phyloP scores from a whole-genome alignment of 2,329 filamentous ascomycete genomes.

The Penicillium sp. region DNA sequence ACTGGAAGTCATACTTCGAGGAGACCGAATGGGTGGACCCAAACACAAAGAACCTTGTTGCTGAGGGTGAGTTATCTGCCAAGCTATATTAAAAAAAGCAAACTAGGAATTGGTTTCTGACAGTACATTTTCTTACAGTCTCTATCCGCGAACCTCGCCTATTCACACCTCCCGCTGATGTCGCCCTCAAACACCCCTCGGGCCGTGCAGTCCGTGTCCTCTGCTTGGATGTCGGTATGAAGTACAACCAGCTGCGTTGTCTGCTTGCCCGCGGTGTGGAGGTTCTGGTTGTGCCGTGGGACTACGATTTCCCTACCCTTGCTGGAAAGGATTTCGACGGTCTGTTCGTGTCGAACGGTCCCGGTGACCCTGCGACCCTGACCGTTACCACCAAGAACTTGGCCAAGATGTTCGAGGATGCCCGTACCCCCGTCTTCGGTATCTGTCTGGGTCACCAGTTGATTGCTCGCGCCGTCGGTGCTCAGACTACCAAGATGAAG shows the following conservation, averaged over 20 bases:
- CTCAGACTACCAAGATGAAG: constrained; percentile 89
- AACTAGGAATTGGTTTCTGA: constrained; percentile 29
- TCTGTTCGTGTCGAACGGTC: constrained; percentile 95
- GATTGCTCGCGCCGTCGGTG: constrained; percentile 77
- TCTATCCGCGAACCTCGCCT: constrained; percentile 79
- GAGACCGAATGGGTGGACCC: constrained; percentile 81
- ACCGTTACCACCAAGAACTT: constrained; percentile 70
- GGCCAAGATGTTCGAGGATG: constrained; percentile 63
- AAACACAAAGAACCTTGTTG: constrained; percentile 84
- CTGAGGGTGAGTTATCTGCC: constrained; percentile 62
- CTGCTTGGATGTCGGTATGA: constrained; percentile 93
- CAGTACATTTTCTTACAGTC: constrained; percentile 47
- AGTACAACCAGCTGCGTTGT: constrained; percentile 95
- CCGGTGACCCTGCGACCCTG: constrained; percentile 85
- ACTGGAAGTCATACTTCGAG: constrained; percentile 59
- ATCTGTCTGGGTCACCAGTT: constrained; percentile 95
- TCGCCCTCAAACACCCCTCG: constrained; percentile 73
- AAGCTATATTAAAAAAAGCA: not conserved
- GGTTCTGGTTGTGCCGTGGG: constrained; percentile 89
- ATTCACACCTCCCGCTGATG: constrained; percentile 64
- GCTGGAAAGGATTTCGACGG: constrained; percentile 83
- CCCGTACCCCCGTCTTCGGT: constrained; percentile 80
- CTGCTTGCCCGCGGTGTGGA: constrained; percentile 85
- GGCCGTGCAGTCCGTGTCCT: constrained; percentile 79
- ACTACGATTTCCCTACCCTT: constrained; percentile 75